phyloP scores from a whole-genome alignment of 2,329 filamentous ascomycete genomes.

The Claviceps maximensis region DNA sequence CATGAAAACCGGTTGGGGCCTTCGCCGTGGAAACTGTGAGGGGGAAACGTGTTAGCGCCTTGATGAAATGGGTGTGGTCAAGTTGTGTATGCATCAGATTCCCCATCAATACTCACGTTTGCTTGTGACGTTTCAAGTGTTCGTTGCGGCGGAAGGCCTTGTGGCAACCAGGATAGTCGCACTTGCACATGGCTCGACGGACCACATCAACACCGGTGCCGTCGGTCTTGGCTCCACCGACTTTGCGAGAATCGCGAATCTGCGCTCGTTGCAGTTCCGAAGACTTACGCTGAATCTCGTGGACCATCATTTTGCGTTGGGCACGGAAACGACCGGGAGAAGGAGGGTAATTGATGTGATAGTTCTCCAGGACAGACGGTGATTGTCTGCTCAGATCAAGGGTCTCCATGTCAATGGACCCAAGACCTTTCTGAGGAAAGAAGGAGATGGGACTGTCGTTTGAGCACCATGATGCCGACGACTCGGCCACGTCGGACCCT shows the following conservation, averaged over 20 bases:
- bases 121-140: conserved; percentile 41
- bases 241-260: conserved; percentile 19
- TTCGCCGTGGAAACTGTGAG: conserved; percentile 24
- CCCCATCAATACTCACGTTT: conserved; percentile 28
- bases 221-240: conserved; percentile 15
- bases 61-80: too few relatives aligned
- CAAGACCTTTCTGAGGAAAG: conserved; percentile 21
- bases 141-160: conserved; percentile 39
- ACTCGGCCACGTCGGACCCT: conserved; percentile 25
- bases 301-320: conserved; percentile 27
- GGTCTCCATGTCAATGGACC: conserved; percentile 18
- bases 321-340: conserved; percentile 21
- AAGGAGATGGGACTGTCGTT: conserved; percentile 29
- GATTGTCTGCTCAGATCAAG: conserved; percentile 25
- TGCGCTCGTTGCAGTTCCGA: conserved; percentile 30
- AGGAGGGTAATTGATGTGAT: conserved; percentile 18
- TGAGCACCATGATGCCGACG: conserved; percentile 25
- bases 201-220: conserved; percentile 21
- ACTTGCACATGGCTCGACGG: conserved; percentile 29
- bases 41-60: background rate
- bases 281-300: conserved; percentile 30
- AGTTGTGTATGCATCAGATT: too few relatives aligned
- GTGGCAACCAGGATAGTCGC: conserved; percentile 32
- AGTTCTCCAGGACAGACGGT: conserved; percentile 19
- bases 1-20: conserved; percentile 27